Conservation (phyloP, 768 basidiomycete species). For the Omphalotus guepiniiformis region DNA sequence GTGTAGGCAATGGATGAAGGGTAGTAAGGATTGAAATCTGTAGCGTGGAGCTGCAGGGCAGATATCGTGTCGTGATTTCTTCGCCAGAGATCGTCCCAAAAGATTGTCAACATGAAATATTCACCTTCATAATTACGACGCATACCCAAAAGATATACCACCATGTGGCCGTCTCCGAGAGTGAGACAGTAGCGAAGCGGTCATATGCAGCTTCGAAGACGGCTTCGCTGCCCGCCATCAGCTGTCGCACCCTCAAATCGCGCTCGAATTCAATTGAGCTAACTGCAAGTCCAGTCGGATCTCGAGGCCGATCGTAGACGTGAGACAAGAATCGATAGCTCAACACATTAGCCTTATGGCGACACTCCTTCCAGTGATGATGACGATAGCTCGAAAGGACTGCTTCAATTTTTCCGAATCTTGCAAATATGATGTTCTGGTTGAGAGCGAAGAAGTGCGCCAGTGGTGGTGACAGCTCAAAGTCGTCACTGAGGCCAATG, state of each 20-base stretch:
- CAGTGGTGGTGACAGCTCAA: conserved; percentile 55
- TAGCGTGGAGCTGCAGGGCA: conserved; percentile 40
- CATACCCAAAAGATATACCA: conserved; percentile 81
- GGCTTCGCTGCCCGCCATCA: conserved; percentile 41
- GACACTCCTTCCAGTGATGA: conserved; percentile 43
- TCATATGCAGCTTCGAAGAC: conserved; percentile 49
- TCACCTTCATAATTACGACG: not conserved
- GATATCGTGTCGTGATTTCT: conserved; percentile 58
- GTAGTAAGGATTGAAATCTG: conserved; percentile 71
- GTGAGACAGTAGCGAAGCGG: conserved; percentile 46
- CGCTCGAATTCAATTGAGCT: conserved; percentile 45
- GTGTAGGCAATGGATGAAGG: conserved; percentile 68
- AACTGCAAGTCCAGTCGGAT: conserved; percentile 38
- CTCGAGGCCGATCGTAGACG: conserved; percentile 55
- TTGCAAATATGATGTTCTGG: conserved; percentile 40
- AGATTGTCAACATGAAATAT: conserved; percentile 1
- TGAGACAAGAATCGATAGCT: conserved; percentile 59
- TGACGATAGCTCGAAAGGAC: conserved; percentile 48
- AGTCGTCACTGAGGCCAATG: conserved; percentile 65
- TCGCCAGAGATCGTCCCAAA: conserved; percentile 72
- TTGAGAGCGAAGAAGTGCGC: conserved; percentile 63
- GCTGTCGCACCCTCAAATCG: conserved; percentile 50
- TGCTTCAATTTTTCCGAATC: conserved; percentile 41
- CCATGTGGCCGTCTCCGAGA: conserved; percentile 52
- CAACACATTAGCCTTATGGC: conserved; percentile 48